phyloP scores from a whole-genome alignment of 306 rosid species.

The Quillaja saponaria region DNA sequence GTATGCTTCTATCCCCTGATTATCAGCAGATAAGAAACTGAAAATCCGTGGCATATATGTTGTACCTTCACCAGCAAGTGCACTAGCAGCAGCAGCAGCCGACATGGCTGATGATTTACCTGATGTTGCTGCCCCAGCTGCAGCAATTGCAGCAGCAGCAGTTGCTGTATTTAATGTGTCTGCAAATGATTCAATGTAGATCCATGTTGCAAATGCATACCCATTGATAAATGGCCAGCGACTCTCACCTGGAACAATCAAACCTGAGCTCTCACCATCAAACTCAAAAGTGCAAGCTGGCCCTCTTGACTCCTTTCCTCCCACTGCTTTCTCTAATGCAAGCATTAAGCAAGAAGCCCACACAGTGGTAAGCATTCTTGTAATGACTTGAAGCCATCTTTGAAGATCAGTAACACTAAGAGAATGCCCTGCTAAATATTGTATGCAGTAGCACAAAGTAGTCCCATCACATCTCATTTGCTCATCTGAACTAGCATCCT shows the following conservation, averaged over 20 bases:
- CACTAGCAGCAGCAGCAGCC: constrained; percentile 99
- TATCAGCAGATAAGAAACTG: constrained; percentile 94
- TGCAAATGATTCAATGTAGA: constrained; percentile 95
- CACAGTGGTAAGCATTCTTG: constrained; percentile 66
- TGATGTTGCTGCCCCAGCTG: constrained; percentile 91
- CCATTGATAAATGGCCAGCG: constrained; percentile 97
- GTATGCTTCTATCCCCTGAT: constrained; percentile 97
- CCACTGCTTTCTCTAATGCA: constrained; percentile 84
- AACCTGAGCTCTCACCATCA: constrained; percentile 99
- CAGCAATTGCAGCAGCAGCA: constrained; percentile 99
- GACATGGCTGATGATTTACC: constrained; percentile 99
- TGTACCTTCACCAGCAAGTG: constrained; percentile 98
- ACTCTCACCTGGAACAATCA: constrained; percentile 96
- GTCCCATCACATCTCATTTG: constrained; percentile 90
- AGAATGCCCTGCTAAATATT: constrained; percentile 91
- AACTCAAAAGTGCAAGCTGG: constrained; percentile 93
- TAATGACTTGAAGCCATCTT: constrained; percentile 81
- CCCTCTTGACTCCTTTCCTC: constrained; percentile 91
- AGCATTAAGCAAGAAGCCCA: constrained; percentile 81
- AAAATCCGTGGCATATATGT: constrained; percentile 95
- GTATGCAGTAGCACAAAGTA: constrained; percentile 89
- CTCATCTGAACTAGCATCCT: constrained; percentile 63
- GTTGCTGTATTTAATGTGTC: constrained; percentile 95
- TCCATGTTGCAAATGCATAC: constrained; percentile 97
- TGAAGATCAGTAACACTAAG: constrained; percentile 76